These are phyloP conservation scores for Cercophora sp. DNA, from an alignment of 495 filamentous ascomycete species.

Conservation along the genomic window DNA sequence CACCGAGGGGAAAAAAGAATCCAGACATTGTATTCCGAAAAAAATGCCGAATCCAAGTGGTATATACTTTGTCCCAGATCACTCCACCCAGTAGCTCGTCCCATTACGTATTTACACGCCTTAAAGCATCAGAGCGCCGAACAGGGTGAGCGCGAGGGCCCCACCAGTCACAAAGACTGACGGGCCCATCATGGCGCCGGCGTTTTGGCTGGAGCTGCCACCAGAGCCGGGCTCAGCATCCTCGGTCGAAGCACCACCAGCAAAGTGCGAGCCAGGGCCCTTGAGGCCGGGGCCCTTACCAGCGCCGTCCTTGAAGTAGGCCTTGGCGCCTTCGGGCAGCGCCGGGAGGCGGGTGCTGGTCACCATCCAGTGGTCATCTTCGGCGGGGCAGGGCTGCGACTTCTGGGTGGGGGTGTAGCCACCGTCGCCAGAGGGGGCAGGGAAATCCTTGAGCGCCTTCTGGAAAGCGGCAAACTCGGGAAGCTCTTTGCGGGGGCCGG, in stretches of 20 bases:
- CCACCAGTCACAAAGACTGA: conserved; percentile 53
- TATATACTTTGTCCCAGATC: no score
- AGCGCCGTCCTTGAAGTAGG: conserved; percentile 68
- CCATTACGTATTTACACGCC: background rate
- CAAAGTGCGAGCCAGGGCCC: conserved; percentile 64
- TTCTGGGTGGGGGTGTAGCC: conserved; percentile 67
- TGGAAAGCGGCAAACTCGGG: conserved; percentile 61
- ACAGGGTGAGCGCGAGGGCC: conserved; percentile 56
- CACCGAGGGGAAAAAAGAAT: no score
- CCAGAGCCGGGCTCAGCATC: conserved; percentile 61
- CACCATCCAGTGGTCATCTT: conserved; percentile 71
- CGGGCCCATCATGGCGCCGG: conserved; percentile 43
- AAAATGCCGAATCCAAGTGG: no score
- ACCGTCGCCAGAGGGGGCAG: conserved; percentile 68
- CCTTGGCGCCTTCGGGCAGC: conserved; percentile 63
- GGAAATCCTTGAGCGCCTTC: conserved; percentile 57
- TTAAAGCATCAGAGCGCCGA: conserved; percentile 64
- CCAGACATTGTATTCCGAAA: no score
- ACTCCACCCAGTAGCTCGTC: background rate
- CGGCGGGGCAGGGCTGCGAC: conserved; percentile 64
- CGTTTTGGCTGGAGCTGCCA: conserved; percentile 36
- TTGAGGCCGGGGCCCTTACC: conserved; percentile 68
- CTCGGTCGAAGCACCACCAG: conserved; percentile 27
- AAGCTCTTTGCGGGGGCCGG: conserved; percentile 25
- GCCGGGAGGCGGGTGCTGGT: conserved; percentile 60